Base-by-base conservation (phyloP, 2,329 filamentous ascomycete species). In the Xylaria sp. region DNA sequence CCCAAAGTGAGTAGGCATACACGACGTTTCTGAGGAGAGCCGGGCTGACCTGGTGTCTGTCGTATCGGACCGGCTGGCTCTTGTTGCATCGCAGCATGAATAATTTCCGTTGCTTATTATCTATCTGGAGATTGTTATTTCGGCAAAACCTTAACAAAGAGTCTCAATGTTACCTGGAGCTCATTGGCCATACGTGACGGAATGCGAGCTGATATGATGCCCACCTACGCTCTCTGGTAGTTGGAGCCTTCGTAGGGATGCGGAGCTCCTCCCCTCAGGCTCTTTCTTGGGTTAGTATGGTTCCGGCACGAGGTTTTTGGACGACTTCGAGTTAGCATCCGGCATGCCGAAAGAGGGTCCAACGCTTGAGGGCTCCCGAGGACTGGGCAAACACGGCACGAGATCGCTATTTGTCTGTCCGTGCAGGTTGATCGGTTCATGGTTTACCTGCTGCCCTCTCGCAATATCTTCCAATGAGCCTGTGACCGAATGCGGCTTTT, bases 61-160 rank as follows among this genome's bases (percentile, higher is more conserved):
- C 43, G 60, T 63, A 64, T 65, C 57, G 57, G 63, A 44, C 60
- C 57, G 51, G 49, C 41, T 57, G 54, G 21, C 31, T 61, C 29
- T 48, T 54, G 55, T 65, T 63, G 52, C 59, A 63, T 65, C 48
- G 59, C 60, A 63, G 60, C 48, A 57, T 23, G 21, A 52, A 60
- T 13, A 60, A 33, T 52, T 19, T 38, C 21, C 11, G 35, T 43
- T 51, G 44, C 52, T 54, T 56, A 41, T 49, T 55, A 55, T 43
- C 21, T 61, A 33, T 52, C 44, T 40, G 29, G 29, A 44, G 19
- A 46, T 48, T 52, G 46, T 49, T 41, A n/a, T 49, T 52, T 52
- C 46, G 46, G 43, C 43, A 55, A 55, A 33, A 31, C 46, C 56
- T 44, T 49, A 49, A 15, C 11, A 41, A 51, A 43, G 29, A 47